Evolutionary conservation across 306 rosid species (phyloP), one percentile per base, ranked within the genome.

Genomic region (Dalbergia cochinchinensis): DNA sequence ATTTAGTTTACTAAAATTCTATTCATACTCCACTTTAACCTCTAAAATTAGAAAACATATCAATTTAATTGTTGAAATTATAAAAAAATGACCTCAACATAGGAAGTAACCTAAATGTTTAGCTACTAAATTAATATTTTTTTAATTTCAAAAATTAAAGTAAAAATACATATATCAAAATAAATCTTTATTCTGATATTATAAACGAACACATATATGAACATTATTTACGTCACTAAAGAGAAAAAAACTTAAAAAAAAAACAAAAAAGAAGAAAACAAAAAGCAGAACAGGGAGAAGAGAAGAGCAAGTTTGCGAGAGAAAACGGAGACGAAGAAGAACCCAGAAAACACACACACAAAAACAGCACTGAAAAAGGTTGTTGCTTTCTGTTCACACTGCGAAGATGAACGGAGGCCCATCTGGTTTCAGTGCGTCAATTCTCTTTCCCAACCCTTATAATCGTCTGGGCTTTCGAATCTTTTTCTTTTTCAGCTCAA

Each of bases 391-490:
- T 78, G 69, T 84, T 85, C 80, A n/a, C 84, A 73, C 90, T 81
- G 85, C 65, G 86, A 91, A 86, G 90, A 96, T 96, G 98, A 93
- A 93, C 97, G 98, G 96, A 70, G 99, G 99, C 80, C 99, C 98
- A 16, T 93, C 99, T 79, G 99, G 99, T 86, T 96, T 96, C 88
- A 80, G 99, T 95, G 69, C 77, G 99, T 90, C 4, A 41, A 54
- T 47, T 65, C 74, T 73, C 80, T 31, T 63, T 41, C n/a, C 44
- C 69, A 5, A 34, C 16, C 45, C 71, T 4, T 47, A 45, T 64
- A 19, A 53, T 64, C 20, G 57, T 75, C 83, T 67, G 51, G 62
- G 9, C 6, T 41, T 12, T 70, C 15, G 84, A 47, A 31, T 55
- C 11, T 31, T 62, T 55, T 62, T 33, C 3, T 18, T 26, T 73